Base-by-base conservation (phyloP, 371 early-diverging fungal species). In the Mucor velutinosus region DNA sequence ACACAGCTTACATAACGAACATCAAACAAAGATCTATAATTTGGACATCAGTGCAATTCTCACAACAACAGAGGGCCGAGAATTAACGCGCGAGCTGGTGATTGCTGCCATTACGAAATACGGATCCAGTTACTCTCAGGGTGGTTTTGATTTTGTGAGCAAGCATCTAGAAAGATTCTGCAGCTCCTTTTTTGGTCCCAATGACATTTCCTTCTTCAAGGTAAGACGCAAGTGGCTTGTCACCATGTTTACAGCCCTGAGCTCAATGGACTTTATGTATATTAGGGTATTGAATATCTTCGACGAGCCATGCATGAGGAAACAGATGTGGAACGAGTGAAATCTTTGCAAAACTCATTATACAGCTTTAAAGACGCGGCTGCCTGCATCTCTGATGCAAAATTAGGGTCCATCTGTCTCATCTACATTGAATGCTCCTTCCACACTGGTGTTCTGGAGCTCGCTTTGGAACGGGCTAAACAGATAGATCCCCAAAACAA, bases 141-240 rank as follows among this genome's bases (percentile, higher is more conserved):
- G 60, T 8, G 58, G 70, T 5, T 73, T 75, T 27, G 80, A 85
- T 62, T 74, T 84, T 17, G 82, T 85, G 11, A 85, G 83, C 43
- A 79, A 80, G 43, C 65, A 80, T 5, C 77, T 95, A 29, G 87
- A 87, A 70, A 69, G 81, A 23, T 82, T 85, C 32, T 94, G 95
- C 66, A 86, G 86, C 45, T 79, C 89, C 0, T 90, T 95, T 67
- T 95, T 93, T 73, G 82, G 80, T 8, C 70, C 82, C 2, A 85
- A 82, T 19, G 95, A 95, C 64, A 87, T 94, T n/a, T 72, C 85
- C 0, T 84, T 93, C 51, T 94, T 88, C 81, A 86, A 89, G 85
- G 94, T 80, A 77, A 67, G 21, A 23, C n/a, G n/a, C n/a, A n/a
- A n/a, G n/a, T n/a, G n/a, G n/a, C n/a, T n/a, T n/a, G n/a, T n/a